These are phyloP conservation scores for Psilocybe subaeruginosa DNA, from an alignment of 768 basidiomycete species.

Conservation along the genomic window DNA sequence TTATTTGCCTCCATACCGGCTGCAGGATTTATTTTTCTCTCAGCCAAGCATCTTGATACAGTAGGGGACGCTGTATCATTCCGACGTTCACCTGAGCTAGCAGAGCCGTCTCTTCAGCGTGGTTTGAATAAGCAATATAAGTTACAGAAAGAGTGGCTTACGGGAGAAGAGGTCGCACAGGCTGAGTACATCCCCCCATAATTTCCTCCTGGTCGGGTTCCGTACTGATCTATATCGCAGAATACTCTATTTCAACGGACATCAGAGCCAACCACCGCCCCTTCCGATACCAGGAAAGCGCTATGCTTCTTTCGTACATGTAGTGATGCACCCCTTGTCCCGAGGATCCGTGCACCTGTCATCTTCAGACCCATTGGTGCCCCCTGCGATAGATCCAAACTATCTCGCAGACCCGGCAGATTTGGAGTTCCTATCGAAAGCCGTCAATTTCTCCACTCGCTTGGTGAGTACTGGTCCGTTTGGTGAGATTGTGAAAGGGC, in stretches of 20 bases:
- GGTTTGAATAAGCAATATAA: conserved; percentile 15
- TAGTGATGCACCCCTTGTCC: conserved; percentile 11
- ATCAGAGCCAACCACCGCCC: background rate
- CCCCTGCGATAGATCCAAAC: conserved; percentile 13
- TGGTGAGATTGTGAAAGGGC: conserved; percentile 1
- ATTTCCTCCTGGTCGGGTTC: background rate
- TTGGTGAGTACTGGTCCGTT: conserved; percentile 8
- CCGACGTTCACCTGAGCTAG: background rate
- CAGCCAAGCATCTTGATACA: background rate
- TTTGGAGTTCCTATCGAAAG: conserved; percentile 7
- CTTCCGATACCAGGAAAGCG: conserved; percentile 5
- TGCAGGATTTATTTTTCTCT: conserved; percentile 5
- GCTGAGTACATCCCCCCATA: conserved; percentile 1
- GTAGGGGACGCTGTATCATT: background rate
- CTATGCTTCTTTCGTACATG: conserved; percentile 3
- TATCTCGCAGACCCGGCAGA: conserved; percentile 8
- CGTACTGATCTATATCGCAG: background rate
- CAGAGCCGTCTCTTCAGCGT: background rate
- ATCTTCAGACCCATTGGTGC: conserved; percentile 1
- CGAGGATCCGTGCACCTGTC: conserved; percentile 7
- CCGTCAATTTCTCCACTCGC: background rate
- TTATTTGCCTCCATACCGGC: background rate
- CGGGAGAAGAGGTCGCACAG: background rate
- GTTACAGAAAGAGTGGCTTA: conserved; percentile 5
- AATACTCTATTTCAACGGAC: background rate